Percentiles rank a stretch among this genome's conserved stretches.
Conservation (phyloP, 2,329 filamentous ascomycete genomes). For the Penicillium sp. region DNA sequence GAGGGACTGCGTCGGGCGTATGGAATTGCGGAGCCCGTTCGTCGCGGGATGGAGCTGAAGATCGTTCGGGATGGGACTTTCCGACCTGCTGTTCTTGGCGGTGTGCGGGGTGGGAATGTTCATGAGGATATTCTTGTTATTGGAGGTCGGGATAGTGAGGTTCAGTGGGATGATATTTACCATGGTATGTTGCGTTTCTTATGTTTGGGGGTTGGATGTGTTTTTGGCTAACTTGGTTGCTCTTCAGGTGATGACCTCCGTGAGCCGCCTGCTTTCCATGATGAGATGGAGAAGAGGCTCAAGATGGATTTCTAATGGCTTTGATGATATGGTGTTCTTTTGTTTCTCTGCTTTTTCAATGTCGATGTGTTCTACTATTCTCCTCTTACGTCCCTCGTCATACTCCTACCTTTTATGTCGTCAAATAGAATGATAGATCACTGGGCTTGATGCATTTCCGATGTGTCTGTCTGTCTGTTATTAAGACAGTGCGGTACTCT, state of each 20-base stretch:
- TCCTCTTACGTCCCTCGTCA: conserved; percentile 7
- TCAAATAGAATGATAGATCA: conserved; percentile 22
- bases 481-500: not conserved
- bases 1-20: conserved; percentile 81
- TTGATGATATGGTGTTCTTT: conserved; percentile 19
- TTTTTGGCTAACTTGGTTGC: conserved; percentile 12
- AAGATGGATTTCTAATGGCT: conserved; percentile 61
- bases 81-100: conserved; percentile 69
- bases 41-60: conserved; percentile 92
- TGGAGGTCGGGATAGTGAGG: conserved; percentile 70
- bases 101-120: conserved; percentile 60
- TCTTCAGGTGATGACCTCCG: conserved; percentile 65
- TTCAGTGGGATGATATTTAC: conserved; percentile 94
- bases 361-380: conserved; percentile 19
- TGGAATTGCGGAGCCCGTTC: conserved; percentile 88
- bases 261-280: conserved; percentile 71
- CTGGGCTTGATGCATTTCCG: not conserved
- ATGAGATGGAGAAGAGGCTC: conserved; percentile 91
- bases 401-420: conserved; percentile 11
- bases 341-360: conserved; percentile 10
- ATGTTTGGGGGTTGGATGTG: not conserved
- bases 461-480: not conserved
- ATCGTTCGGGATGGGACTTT: conserved; percentile 74
- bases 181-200: conserved; percentile 53
- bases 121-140: conserved; percentile 80